phyloP scores from a whole-genome alignment of 495 filamentous ascomycete genomes.

The Lasiosphaeria hispida region DNA sequence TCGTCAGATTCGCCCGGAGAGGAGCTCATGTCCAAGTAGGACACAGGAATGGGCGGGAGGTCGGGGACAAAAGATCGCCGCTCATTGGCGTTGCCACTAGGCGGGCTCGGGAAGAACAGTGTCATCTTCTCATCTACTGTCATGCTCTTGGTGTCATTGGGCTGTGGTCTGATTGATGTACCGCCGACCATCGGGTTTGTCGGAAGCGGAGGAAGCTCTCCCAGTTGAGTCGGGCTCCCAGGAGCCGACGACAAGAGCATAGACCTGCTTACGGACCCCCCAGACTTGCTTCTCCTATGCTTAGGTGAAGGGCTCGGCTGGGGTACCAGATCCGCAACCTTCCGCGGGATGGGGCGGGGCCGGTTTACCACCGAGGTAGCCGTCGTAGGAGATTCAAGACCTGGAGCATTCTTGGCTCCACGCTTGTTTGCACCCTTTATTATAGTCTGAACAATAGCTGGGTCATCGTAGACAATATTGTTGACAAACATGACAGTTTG shows the following conservation, averaged over 20 bases:
- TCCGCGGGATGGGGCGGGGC: slow-evolving; percentile 51
- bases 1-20: slow-evolving; percentile 17
- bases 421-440: slow-evolving; percentile 37
- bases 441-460: slow-evolving; percentile 43
- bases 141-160: slow-evolving; percentile 54
- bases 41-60: slow-evolving; percentile 37
- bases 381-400: slow-evolving; percentile 24
- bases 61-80: slow-evolving; percentile 45
- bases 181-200: slow-evolving; percentile 38
- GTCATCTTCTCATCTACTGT: slow-evolving; percentile 53
- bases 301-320: slow-evolving; percentile 23
- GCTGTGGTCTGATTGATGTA: slow-evolving; percentile 28
- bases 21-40: slow-evolving; percentile 22
- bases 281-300: slow-evolving; percentile 47
- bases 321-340: slow-evolving; percentile 39
- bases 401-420: slow-evolving; percentile 22
- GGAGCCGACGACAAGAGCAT: slow-evolving; percentile 37
- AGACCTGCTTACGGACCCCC: slow-evolving; percentile 40
- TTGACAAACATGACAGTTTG: slow-evolving; percentile 54
- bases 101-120: slow-evolving; percentile 45
- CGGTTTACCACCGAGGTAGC: slow-evolving; percentile 46
- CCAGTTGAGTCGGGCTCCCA: slow-evolving; percentile 44
- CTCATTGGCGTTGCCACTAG: slow-evolving; percentile 30
- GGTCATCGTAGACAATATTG: slow-evolving; percentile 50
- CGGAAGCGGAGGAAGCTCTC: slow-evolving; percentile 41